These are phyloP conservation scores for Filobasidium wieringae DNA, from an alignment of 768 basidiomycete species.

Conservation along the genomic window DNA sequence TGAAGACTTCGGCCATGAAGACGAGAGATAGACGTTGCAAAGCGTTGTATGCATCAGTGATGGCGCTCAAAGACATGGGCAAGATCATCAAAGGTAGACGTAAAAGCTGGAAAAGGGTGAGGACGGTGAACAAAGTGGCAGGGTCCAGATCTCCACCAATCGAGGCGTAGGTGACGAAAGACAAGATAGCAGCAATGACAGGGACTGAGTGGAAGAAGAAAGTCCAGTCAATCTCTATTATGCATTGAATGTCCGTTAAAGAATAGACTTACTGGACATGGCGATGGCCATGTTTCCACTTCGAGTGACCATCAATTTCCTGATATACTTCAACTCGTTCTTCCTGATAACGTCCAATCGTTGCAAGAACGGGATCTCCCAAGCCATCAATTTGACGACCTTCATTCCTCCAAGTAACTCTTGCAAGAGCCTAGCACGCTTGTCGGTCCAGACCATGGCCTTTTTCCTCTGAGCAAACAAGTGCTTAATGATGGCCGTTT, in stretches of 20 bases:
- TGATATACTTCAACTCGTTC: conserved; percentile 56
- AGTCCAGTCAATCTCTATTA: too few relatives aligned
- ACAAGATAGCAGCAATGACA: conserved; percentile 59
- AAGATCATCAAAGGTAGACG: conserved; percentile 69
- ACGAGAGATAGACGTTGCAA: conserved; percentile 62
- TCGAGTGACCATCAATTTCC: conserved; percentile 26
- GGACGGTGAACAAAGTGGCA: conserved; percentile 65
- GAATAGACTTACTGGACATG: conserved; percentile 43
- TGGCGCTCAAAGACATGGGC: conserved; percentile 50
- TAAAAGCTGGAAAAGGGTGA: conserved; percentile 73
- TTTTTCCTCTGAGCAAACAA: conserved; percentile 59
- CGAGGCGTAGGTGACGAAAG: conserved; percentile 59
- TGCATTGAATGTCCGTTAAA: too few relatives aligned
- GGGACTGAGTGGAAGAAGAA: conserved; percentile 51
- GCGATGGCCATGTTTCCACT: conserved; percentile 43
- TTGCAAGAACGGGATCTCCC: conserved; percentile 69
- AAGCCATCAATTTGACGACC: conserved; percentile 83
- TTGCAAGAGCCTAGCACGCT: conserved; percentile 74
- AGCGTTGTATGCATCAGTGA: conserved; percentile 74
- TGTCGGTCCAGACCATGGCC: conserved; percentile 79
- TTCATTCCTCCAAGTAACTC: conserved; percentile 83
- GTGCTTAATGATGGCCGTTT: conserved; percentile 59
- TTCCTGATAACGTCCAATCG: conserved; percentile 58
- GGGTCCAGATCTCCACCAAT: conserved; percentile 39
- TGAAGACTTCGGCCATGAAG: conserved; percentile 69